Evolutionary conservation across 2,329 filamentous ascomycete species (phyloP), one percentile per base, ranked within the genome.

Genomic region (Microsporum canis): DNA sequence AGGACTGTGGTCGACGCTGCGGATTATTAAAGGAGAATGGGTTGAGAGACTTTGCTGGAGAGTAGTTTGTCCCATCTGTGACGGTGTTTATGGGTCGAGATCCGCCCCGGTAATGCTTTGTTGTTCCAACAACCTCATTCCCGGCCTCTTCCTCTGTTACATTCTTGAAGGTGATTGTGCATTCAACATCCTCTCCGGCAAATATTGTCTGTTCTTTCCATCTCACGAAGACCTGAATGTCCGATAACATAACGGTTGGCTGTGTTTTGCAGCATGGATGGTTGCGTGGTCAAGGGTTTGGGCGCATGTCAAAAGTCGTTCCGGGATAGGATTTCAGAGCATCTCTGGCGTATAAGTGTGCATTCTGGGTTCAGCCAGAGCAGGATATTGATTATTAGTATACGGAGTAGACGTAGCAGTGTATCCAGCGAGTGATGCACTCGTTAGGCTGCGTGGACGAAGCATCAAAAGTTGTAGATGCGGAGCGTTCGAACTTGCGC

Each of bases 201-300:
- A 97, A 99, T 69, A 99, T 89, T 64, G 89, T 91, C 74, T 92
- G 86, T 72, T 95, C 89, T 73, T 90, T 88, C 88, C 92, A 99
- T 77, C 87, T 86, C 74, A 99, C 89, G 74, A 92, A 96, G 75
- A 96, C 92, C 74, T 91, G 88, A 73, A 99, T 90, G 79, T 95
- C 92, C 76, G 81, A 83, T 72, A 78, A 76, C 64, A 66, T 66
- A 53, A 53, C 58, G 64, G 58, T 51, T 2, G 53, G 17, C 33
- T 12, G 36, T 36, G 39, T 57, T 39, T 59, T 59, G 38, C 60
- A 34, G 58, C 58, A 61, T 51, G 56, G 34, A 58, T 58, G 4
- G 29, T 31, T 62, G 47, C n/a, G 36, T 23, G 41, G 43, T 55
- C 14, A 55, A 62, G 59, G 23, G 36, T 29, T 57, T 38, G 14